Conservation (phyloP, 768 basidiomycete genomes). For the Leccinum variicolor region DNA sequence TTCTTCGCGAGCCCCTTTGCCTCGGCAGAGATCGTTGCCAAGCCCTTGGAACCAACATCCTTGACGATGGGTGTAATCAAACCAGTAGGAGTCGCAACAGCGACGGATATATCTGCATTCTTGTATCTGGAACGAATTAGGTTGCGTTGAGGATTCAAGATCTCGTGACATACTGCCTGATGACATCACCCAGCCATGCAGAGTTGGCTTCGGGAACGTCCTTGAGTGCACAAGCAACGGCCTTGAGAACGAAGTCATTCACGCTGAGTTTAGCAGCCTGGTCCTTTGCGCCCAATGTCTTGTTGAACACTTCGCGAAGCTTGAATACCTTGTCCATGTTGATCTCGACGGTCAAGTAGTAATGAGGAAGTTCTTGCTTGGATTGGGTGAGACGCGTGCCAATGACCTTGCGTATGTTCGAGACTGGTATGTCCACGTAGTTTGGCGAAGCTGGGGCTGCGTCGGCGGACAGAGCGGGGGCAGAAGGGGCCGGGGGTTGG, state of each 20-base stretch:
- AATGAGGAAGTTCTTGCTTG: constrained; percentile 95
- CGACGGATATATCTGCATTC: constrained; percentile 95
- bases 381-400: constrained; percentile 87
- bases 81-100: constrained; percentile 93
- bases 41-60: constrained; percentile 88
- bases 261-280: constrained; percentile 92
- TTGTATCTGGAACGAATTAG: constrained; percentile 61
- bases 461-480: constrained; percentile 42
- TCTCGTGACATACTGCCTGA: constrained; percentile 72
- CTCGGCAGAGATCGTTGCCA: constrained; percentile 89
- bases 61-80: constrained; percentile 97
- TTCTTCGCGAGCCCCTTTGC: constrained; percentile 91
- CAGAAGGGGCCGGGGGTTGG: constrained; percentile 50
- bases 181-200: constrained; percentile 94
- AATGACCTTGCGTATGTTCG: constrained; percentile 94
- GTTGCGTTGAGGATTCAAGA: neutral
- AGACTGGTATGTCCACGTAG: constrained; percentile 86
- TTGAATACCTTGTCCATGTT: constrained; percentile 96
- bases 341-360: constrained; percentile 92
- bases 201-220: constrained; percentile 99
- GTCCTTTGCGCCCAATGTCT: constrained; percentile 78
- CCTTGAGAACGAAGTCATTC: constrained; percentile 98
- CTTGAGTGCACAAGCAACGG: constrained; percentile 80
- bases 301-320: constrained; percentile 95
- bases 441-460: constrained; percentile 56